Conservation (phyloP, 176 grass and related monocot species). For the Oryza meyeriana region DNA sequence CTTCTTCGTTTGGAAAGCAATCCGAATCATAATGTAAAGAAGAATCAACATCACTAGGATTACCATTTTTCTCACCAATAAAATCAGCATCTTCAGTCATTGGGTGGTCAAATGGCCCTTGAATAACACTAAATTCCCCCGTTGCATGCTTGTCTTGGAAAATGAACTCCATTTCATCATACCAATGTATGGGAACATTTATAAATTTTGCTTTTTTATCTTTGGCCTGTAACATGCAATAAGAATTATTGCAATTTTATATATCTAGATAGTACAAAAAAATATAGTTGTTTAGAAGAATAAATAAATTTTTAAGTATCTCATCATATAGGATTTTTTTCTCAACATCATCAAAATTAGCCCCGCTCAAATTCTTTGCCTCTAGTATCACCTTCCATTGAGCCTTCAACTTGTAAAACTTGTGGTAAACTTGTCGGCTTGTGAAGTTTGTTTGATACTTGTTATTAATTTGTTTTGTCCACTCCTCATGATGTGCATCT, state of each 20-base stretch:
- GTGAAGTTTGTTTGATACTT: too few relatives aligned
- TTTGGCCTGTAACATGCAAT: too few relatives aligned
- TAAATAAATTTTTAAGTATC: too few relatives aligned
- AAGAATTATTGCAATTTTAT: too few relatives aligned
- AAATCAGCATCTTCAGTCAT: not conserved
- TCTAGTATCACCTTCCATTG: too few relatives aligned
- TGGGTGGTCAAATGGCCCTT: not conserved
- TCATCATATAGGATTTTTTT: slow-evolving; percentile 6
- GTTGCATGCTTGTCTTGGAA: slow-evolving; percentile 21
- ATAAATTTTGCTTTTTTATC: slow-evolving; percentile 8
- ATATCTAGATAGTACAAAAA: too few relatives aligned
- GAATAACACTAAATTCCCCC: not conserved
- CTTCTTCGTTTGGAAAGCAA: not conserved
- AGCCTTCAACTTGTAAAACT: too few relatives aligned
- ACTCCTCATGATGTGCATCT: too few relatives aligned
- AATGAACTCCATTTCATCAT: slow-evolving; percentile 8
- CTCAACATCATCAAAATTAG: slow-evolving; percentile 15
- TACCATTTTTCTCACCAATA: not conserved
- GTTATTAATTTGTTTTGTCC: too few relatives aligned
- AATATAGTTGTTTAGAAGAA: too few relatives aligned
- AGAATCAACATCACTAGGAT: not conserved
- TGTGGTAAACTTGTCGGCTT: too few relatives aligned
- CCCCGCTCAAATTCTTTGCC: not conserved
- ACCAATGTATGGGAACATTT: not conserved
- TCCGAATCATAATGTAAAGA: not conserved